Evolutionary conservation across 805 yeast genomes (phyloP).

Genomic region (Lachancea sp.): DNA sequence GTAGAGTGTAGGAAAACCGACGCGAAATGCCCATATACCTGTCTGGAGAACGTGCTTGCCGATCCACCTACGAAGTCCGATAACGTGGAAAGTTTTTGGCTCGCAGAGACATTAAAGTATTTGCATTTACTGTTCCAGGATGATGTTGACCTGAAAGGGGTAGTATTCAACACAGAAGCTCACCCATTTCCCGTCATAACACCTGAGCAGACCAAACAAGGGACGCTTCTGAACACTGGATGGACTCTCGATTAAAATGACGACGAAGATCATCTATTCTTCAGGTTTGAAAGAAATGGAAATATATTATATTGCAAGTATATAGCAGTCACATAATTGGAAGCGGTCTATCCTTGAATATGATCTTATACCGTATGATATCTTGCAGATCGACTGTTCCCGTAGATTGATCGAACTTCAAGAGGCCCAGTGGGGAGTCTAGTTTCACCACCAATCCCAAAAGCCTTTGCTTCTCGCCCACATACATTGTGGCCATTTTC

Average conservation of each 20-base stretch:
- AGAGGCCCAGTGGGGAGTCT: conserved; percentile 59
- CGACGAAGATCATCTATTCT: no score
- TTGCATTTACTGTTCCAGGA: conserved; percentile 73
- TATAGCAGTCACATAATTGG: conserved; percentile 55
- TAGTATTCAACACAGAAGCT: conserved; percentile 88
- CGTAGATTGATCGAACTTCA: conserved; percentile 37
- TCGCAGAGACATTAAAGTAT: conserved; percentile 87
- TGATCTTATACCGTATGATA: conserved; percentile 49
- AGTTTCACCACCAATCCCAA: conserved; percentile 54
- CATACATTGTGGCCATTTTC: conserved; percentile 47
- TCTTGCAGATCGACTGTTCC: conserved; percentile 48
- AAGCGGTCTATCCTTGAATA: conserved; percentile 63
- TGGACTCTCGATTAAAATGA: neutral
- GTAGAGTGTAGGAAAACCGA: conserved; percentile 36
- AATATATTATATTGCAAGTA: neutral
- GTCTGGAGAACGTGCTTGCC: conserved; percentile 58
- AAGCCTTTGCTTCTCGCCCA: conserved; percentile 66
- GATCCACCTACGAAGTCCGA: conserved; percentile 51
- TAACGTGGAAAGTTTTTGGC: conserved; percentile 89
- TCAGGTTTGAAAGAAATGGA: neutral
- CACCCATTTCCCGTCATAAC: conserved; percentile 78
- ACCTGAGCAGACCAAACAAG: conserved; percentile 6
- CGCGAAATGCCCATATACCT: conserved; percentile 43
- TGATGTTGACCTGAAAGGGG: conserved; percentile 56
- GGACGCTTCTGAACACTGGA: neutral